Conservation (phyloP, 169 alveolate species). For the Cryptosporidium tyzzeri region DNA sequence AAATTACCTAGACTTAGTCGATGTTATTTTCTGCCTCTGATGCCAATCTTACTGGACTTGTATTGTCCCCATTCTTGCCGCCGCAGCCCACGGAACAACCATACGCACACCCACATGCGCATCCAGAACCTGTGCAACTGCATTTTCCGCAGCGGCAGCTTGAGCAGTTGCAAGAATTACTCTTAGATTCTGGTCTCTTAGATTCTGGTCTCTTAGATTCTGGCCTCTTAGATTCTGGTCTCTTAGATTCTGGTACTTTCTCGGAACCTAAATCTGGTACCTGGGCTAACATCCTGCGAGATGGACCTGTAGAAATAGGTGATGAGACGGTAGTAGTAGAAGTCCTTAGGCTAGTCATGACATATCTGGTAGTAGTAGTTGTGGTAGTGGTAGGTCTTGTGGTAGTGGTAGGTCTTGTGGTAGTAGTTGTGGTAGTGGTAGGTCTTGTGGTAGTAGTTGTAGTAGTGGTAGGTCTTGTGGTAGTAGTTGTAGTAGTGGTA, state of each 20-base stretch:
- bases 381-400: not conserved
- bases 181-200: not conserved
- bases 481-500: constrained; percentile 8
- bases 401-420: constrained; percentile 13
- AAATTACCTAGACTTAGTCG: not conserved
- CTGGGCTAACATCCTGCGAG: constrained; percentile 20
- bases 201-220: not conserved
- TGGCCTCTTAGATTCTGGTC: not conserved
- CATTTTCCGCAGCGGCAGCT: not conserved
- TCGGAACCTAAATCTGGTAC: not conserved
- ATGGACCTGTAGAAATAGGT: not conserved
- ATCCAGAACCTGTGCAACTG: not conserved
- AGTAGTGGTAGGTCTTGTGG: constrained; percentile 11
- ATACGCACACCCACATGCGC: not conserved
- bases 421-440: constrained; percentile 2
- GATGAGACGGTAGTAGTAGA: constrained; percentile 32
- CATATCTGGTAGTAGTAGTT: constrained; percentile 8
- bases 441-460: constrained; percentile 6
- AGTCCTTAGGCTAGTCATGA: not conserved
- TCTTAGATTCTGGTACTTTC: not conserved
- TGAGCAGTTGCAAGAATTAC: not conserved
- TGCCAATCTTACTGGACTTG: not conserved
- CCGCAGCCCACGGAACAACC: constrained; percentile 12
- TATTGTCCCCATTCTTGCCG: too few relatives aligned
- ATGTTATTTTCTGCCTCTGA: constrained; percentile 7